Evolutionary conservation across 108 stramenopile species (phyloP).

Genomic region (Pseudonitzschia multistriata): DNA sequence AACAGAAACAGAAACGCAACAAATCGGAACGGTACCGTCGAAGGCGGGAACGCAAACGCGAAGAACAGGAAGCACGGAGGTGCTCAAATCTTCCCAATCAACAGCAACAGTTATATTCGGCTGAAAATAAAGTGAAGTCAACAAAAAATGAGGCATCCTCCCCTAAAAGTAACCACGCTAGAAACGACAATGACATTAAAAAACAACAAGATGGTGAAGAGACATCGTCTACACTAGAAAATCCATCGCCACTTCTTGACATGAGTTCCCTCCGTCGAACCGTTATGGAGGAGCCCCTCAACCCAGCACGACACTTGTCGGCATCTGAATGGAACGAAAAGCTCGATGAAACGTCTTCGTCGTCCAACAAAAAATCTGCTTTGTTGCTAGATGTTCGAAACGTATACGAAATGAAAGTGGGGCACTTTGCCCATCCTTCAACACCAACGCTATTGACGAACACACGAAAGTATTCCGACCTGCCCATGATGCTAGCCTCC

Average conservation of each 20-base stretch:
- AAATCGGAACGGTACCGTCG: slow-evolving; percentile 11
- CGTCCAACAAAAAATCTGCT: slow-evolving; percentile 21
- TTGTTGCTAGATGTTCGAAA: slow-evolving; percentile 77
- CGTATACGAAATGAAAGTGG: slow-evolving; percentile 73
- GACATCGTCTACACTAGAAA: not conserved
- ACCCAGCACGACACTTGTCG: slow-evolving; percentile 60
- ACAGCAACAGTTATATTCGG: not conserved
- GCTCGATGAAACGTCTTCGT: not conserved
- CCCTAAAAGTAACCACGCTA: not conserved
- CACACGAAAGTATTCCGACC: slow-evolving; percentile 81
- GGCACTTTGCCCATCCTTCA: slow-evolving; percentile 53
- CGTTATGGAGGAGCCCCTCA: slow-evolving; percentile 35
- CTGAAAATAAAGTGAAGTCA: not conserved
- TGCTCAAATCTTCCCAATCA: not conserved
- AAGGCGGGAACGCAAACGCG: slow-evolving; percentile 28
- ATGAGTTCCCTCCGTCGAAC: slow-evolving; percentile 14
- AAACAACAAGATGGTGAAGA: slow-evolving; percentile 7
- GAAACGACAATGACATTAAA: slow-evolving; percentile 10
- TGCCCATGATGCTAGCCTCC: slow-evolving; percentile 55
- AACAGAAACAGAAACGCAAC: not conserved
- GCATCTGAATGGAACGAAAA: slow-evolving; percentile 72
- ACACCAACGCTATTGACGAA: slow-evolving; percentile 65
- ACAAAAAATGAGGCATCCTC: not conserved
- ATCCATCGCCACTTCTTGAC: not conserved
- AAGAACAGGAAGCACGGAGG: slow-evolving; percentile 14